Evolutionary conservation across 768 basidiomycete species (phyloP).

Genomic region (Suillus placidus): DNA sequence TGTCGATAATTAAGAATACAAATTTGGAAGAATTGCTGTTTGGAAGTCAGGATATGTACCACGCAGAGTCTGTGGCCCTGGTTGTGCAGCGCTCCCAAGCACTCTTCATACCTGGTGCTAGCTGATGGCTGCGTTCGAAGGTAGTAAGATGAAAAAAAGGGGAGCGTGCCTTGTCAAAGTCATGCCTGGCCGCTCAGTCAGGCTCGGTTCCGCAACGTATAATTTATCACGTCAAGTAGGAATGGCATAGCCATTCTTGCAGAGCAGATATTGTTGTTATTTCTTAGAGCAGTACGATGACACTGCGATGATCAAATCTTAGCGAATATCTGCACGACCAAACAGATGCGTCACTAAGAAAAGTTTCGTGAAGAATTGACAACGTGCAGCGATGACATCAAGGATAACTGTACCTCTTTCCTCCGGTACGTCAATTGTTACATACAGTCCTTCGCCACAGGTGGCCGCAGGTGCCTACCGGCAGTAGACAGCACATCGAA

Average conservation of each 20-base stretch:
- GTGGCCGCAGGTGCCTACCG: not conserved
- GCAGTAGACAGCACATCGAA: not conserved
- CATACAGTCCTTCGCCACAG: not conserved
- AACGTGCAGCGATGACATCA: not conserved
- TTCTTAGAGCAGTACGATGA: not conserved
- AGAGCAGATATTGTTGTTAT: not conserved
- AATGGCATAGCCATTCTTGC: not conserved
- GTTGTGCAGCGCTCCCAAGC: not conserved
- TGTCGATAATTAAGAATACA: constrained; percentile 8
- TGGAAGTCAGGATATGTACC: not conserved
- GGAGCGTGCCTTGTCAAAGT: not conserved
- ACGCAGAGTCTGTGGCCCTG: not conserved
- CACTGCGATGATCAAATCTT: not conserved
- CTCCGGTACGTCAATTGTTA: not conserved
- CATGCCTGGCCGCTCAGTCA: not conserved
- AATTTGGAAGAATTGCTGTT: not conserved
- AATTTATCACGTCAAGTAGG: not conserved
- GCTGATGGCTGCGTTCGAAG: not conserved
- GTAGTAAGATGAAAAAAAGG: not conserved
- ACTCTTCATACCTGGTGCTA: not conserved
- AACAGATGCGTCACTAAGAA: not conserved
- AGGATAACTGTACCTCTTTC: not conserved
- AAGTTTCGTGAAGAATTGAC: not conserved
- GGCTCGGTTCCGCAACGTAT: too few relatives aligned
- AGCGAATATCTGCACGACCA: not conserved